A percentile compares a stretch with the other conserved stretches of the same genome.
These are phyloP conservation scores for Hypoxylon sp. DNA, from an alignment of 2,329 filamentous ascomycete genomes.

Conservation along the genomic window DNA sequence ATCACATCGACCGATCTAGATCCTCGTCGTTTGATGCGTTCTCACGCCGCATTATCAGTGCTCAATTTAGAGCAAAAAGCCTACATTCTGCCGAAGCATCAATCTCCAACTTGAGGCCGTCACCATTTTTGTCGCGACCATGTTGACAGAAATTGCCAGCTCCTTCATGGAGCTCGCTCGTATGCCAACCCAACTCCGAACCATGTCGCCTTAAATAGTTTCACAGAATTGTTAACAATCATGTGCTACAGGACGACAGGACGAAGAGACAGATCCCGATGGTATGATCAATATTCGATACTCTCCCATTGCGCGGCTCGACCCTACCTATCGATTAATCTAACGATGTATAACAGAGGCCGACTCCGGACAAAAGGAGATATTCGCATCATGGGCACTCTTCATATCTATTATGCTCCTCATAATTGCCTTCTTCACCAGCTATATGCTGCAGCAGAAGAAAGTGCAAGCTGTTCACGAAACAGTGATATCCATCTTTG, in stretches of 20 bases:
- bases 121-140: constrained; percentile 48
- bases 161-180: constrained; percentile 59
- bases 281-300: constrained; percentile 55
- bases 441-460: constrained; percentile 95
- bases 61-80: constrained; percentile 47
- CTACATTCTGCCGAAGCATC: constrained; percentile 37
- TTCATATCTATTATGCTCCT: constrained; percentile 97
- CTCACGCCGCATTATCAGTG: constrained; percentile 43
- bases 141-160: constrained; percentile 58
- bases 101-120: constrained; percentile 42
- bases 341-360: constrained; percentile 66
- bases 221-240: constrained; percentile 40
- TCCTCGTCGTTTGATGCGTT: constrained; percentile 47
- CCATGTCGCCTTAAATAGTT: constrained; percentile 17
- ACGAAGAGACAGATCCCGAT: constrained; percentile 64
- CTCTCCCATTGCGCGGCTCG: constrained; percentile 32
- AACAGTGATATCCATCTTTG: constrained; percentile 98
- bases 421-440: constrained; percentile 94
- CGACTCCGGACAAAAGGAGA: constrained; percentile 91
- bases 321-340: constrained; percentile 31
- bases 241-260: constrained; percentile 58
- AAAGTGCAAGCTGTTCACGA: constrained; percentile 98
- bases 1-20: constrained; percentile 17
- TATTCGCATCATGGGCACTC: constrained; percentile 95
- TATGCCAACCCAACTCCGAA: constrained; percentile 51